Evolutionary conservation across 768 basidiomycete species (phyloP).

Genomic region (Tubosaeta sp.): DNA sequence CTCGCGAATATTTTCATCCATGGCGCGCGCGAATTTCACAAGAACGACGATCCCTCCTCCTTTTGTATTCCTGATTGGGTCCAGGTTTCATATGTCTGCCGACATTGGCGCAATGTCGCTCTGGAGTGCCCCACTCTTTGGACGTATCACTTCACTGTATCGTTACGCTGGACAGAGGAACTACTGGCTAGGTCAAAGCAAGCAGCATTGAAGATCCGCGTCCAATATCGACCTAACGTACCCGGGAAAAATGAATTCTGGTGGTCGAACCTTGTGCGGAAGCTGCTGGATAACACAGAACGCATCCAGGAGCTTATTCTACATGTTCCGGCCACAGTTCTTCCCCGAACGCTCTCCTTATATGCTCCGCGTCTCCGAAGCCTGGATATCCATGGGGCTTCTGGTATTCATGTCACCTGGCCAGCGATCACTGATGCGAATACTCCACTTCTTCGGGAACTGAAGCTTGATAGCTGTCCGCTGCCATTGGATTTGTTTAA

Average conservation of each 20-base stretch:
- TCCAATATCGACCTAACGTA: neutral
- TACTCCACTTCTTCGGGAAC: neutral
- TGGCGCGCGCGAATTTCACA: too few species aligned
- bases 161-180: slow-evolving; percentile 34
- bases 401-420: neutral
- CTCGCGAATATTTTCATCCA: too few species aligned
- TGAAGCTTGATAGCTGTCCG: neutral
- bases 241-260: neutral
- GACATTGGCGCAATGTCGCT: too few species aligned
- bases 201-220: slow-evolving; percentile 21
- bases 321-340: neutral
- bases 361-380: neutral
- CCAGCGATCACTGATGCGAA: neutral
- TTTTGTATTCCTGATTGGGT: too few species aligned
- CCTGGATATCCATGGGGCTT: neutral
- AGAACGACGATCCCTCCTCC: too few species aligned
- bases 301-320: neutral
- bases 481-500: neutral
- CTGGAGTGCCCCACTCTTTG: too few species aligned
- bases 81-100: too few species aligned
- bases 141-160: slow-evolving; percentile 23
- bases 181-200: slow-evolving; percentile 42
- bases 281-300: neutral
- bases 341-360: neutral
- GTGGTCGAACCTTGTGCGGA: neutral